Percentiles rank a stretch among this genome's conserved stretches.
Evolutionary conservation across 2,329 filamentous ascomycete genomes (phyloP).

Genomic region (Dactylellina parvicollis): DNA sequence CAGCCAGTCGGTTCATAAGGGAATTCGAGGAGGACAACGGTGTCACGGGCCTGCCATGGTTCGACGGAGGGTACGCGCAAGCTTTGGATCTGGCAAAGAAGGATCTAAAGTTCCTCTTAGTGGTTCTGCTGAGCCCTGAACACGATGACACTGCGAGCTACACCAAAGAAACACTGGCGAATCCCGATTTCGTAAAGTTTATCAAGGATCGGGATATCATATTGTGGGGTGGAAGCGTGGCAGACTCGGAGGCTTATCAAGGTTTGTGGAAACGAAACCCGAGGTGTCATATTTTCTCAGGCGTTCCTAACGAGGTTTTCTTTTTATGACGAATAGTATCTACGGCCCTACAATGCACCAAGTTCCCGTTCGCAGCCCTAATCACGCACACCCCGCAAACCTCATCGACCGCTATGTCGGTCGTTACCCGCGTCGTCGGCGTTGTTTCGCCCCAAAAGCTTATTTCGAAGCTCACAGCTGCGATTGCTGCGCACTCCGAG

Average conservation of each 20-base stretch:
- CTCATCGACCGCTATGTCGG: conserved; percentile 81
- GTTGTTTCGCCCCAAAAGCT: conserved; percentile 76
- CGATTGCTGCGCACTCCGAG: conserved; percentile 78
- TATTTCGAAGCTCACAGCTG: conserved; percentile 76
- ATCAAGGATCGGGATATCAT: conserved; percentile 84
- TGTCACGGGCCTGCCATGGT: conserved; percentile 74
- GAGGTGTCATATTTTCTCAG: not conserved
- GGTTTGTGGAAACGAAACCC: conserved; percentile 6
- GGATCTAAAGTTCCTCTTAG: conserved; percentile 89
- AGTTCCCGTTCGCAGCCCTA: conserved; percentile 88
- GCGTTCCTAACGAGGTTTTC: not conserved
- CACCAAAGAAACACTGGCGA: conserved; percentile 81
- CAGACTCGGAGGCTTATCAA: conserved; percentile 93
- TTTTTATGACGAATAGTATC: conserved; percentile 67
- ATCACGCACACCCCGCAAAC: conserved; percentile 80
- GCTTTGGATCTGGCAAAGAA: conserved; percentile 89
- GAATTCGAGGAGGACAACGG: conserved; percentile 97
- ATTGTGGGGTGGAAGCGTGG: conserved; percentile 90
- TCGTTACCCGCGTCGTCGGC: conserved; percentile 80
- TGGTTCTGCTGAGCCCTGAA: conserved; percentile 87
- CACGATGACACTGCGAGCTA: conserved; percentile 91
- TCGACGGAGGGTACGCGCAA: conserved; percentile 89
- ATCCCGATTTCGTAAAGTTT: conserved; percentile 77
- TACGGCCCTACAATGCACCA: conserved; percentile 85
- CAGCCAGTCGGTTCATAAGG: conserved; percentile 84